Percentiles rank a stretch among this genome's conserved stretches.
These are phyloP conservation scores for Haplographium delicatum DNA, from an alignment of 495 filamentous ascomycete species.

Conservation along the genomic window DNA sequence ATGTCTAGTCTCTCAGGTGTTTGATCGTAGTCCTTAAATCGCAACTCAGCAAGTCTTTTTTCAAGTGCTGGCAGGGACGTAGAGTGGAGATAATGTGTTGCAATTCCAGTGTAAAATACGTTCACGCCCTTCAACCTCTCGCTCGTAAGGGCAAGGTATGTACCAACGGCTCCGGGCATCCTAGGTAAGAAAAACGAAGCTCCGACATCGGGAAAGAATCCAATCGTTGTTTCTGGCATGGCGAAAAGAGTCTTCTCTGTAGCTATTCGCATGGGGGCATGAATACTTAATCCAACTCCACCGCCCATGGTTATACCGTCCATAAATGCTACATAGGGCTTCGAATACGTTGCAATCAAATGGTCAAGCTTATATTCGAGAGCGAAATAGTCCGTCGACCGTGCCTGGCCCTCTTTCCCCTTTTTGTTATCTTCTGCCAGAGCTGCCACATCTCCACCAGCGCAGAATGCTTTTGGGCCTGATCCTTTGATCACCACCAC, in stretches of 20 bases:
- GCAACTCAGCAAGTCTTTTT: slow-evolving; percentile 78
- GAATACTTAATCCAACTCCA: slow-evolving; percentile 87
- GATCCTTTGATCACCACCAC: slow-evolving; percentile 88
- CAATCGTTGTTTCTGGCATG: slow-evolving; percentile 97
- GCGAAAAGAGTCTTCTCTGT: slow-evolving; percentile 93
- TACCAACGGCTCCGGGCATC: slow-evolving; percentile 76
- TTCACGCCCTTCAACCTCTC: slow-evolving; percentile 74
- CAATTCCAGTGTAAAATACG: slow-evolving; percentile 76
- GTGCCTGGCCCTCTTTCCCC: slow-evolving; percentile 59
- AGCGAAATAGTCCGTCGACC: slow-evolving; percentile 78
- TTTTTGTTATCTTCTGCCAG: slow-evolving; percentile 68
- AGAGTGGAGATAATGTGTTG: slow-evolving; percentile 93
- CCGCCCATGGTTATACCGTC: slow-evolving; percentile 98
- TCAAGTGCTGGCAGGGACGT: slow-evolving; percentile 75
- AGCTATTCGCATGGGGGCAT: slow-evolving; percentile 93
- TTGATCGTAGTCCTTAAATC: slow-evolving; percentile 68
- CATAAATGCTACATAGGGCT: slow-evolving; percentile 94
- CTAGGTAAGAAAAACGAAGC: slow-evolving; percentile 91
- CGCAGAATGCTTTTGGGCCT: slow-evolving; percentile 80
- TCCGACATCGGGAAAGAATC: slow-evolving; percentile 97
- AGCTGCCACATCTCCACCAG: slow-evolving; percentile 81
- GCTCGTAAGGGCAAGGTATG: slow-evolving; percentile 88
- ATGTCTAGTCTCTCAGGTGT: slow-evolving; percentile 56
- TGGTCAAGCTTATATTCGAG: slow-evolving; percentile 94
- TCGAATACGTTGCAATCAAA: slow-evolving; percentile 86